Conservation (phyloP, 2,329 filamentous ascomycete species). For the Nakataea oryzae region DNA sequence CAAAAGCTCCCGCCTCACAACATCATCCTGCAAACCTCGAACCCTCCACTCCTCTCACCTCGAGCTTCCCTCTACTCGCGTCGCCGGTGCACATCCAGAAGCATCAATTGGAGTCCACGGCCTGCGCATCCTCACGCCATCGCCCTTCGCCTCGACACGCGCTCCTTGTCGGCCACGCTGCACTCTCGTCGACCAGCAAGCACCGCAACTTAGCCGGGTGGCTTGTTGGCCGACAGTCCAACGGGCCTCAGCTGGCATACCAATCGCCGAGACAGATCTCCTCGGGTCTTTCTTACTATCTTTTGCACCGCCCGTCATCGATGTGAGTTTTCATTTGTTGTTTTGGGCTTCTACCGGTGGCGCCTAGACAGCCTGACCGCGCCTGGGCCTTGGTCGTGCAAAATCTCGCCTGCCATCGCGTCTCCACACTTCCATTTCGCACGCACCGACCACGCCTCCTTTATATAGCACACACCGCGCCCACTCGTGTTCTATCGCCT, state of each 20-base stretch:
- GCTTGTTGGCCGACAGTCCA: neutral
- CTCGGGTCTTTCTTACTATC: neutral
- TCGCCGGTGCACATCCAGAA: neutral
- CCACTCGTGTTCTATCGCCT: neutral
- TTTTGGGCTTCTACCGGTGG: neutral
- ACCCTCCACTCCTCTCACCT: neutral
- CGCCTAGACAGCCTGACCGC: neutral
- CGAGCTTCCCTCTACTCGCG: neutral
- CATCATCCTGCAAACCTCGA: neutral
- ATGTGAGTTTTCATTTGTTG: neutral
- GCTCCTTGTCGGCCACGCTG: no score
- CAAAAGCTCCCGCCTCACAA: constrained; percentile 3
- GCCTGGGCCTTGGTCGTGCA: neutral
- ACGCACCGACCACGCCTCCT: no score
- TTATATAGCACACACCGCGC: neutral
- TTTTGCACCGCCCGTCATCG: neutral
- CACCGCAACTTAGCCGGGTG: neutral
- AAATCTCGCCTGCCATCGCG: neutral
- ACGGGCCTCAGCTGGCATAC: neutral
- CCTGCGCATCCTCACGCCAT: neutral
- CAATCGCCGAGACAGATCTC: neutral
- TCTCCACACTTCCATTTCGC: neutral
- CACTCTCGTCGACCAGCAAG: neutral
- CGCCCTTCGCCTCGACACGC: neutral
- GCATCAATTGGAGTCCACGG: neutral